These are phyloP conservation scores for Excoecaria cochinchinensis DNA, from an alignment of 345 rosid species.

Conservation along the genomic window DNA sequence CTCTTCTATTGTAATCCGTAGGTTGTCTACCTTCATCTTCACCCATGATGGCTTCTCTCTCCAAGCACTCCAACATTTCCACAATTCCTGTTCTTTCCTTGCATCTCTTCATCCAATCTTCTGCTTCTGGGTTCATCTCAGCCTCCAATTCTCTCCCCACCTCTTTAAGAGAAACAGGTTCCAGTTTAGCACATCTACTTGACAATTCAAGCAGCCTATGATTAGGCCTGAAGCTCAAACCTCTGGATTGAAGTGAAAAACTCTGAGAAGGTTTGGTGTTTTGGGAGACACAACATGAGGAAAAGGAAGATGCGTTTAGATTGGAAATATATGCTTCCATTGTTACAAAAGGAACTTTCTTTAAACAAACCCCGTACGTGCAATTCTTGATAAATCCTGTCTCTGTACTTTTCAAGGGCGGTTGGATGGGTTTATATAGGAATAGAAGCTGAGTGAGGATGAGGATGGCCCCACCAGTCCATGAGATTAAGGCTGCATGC, in stretches of 20 bases:
- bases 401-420: no score
- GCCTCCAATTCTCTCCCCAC: conserved; percentile 28
- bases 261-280: background rate
- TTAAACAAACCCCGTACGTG: no score
- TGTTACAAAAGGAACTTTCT: background rate
- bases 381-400: no score
- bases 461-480: no score
- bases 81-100: conserved; percentile 44
- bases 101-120: conserved; percentile 46
- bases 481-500: no score
- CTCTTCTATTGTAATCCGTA: conserved; percentile 69
- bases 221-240: background rate
- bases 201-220: conserved; percentile 1
- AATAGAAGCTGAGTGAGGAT: no score
- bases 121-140: conserved; percentile 32
- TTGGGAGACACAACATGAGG: background rate
- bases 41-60: conserved; percentile 89
- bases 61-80: conserved; percentile 69
- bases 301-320: background rate
- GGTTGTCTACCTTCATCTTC: conserved; percentile 70
- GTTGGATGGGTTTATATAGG: no score
- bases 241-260: background rate
- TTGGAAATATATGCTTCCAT: background rate
- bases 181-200: conserved; percentile 30
- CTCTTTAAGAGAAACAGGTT: conserved; percentile 24